These are phyloP conservation scores for Sicyos edulis DNA, from an alignment of 306 rosid species.

Conservation along the genomic window DNA sequence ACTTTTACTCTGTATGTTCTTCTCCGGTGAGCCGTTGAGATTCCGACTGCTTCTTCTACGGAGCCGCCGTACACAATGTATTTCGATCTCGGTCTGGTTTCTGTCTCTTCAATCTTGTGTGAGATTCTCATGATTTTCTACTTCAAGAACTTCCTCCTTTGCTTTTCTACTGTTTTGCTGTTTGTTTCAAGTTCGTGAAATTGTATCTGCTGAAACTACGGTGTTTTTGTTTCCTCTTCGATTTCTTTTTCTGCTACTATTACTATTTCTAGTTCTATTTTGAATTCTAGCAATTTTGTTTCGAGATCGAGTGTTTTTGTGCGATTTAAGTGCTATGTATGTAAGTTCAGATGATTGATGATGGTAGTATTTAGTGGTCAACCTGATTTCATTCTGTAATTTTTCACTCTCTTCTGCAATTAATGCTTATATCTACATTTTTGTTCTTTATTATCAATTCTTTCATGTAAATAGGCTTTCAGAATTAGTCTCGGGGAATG, in stretches of 20 bases:
- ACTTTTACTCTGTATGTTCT: background rate
- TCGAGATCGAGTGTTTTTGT: background rate
- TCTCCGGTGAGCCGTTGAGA: background rate
- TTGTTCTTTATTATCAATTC: conserved; percentile 16
- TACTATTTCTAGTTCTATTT: background rate
- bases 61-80: background rate
- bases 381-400: background rate
- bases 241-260: background rate
- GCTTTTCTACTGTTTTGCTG: background rate
- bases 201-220: background rate
- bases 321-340: background rate
- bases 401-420: conserved; percentile 14
- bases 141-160: background rate
- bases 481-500: conserved; percentile 8
- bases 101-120: conserved; percentile 11
- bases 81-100: conserved; percentile 41
- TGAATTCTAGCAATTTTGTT: background rate
- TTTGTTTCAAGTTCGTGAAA: background rate
- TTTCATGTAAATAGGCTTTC: background rate
- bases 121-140: background rate
- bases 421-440: background rate
- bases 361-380: no score
- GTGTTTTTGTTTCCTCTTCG: background rate
- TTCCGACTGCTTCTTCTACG: background rate
- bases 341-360: background rate